These are phyloP conservation scores for Cordia subcordata DNA, from an alignment of 257 asterid species.

Conservation along the genomic window DNA sequence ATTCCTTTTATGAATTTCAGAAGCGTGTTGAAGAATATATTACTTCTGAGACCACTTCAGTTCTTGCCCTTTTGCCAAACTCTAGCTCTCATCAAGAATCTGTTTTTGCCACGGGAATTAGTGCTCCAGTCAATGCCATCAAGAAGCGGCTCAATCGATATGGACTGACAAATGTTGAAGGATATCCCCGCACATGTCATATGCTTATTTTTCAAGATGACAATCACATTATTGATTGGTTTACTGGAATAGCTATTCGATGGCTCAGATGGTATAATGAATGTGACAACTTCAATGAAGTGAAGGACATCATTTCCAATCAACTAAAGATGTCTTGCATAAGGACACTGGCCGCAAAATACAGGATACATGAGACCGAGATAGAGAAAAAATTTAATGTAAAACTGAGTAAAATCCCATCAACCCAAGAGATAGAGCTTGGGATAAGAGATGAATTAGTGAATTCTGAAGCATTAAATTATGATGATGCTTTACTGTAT, in stretches of 20 bases:
- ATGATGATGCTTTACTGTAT: constrained; percentile 44
- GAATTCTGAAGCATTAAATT: constrained; percentile 15
- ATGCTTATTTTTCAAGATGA: constrained; percentile 59
- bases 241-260: constrained; percentile 65
- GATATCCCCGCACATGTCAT: constrained; percentile 58
- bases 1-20: constrained; percentile 67
- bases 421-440: constrained; percentile 55
- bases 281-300: constrained; percentile 60
- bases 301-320: constrained; percentile 52
- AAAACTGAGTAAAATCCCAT: constrained; percentile 60
- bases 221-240: constrained; percentile 73
- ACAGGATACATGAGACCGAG: constrained; percentile 61
- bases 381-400: constrained; percentile 68
- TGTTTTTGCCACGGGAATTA: constrained; percentile 34
- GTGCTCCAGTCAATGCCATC: constrained; percentile 57
- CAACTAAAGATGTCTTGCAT: constrained; percentile 79
- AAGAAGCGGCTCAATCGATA: constrained; percentile 65
- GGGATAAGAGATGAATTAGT: constrained; percentile 32
- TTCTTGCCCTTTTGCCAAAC: background rate
- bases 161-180: constrained; percentile 62
- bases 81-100: constrained; percentile 11
- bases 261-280: constrained; percentile 77
- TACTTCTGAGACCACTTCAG: constrained; percentile 54
- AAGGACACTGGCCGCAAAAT: constrained; percentile 32
- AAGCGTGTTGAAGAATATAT: constrained; percentile 56